Base-by-base conservation (phyloP, 345 rosid genomes). In the Populus ilicifolia region DNA sequence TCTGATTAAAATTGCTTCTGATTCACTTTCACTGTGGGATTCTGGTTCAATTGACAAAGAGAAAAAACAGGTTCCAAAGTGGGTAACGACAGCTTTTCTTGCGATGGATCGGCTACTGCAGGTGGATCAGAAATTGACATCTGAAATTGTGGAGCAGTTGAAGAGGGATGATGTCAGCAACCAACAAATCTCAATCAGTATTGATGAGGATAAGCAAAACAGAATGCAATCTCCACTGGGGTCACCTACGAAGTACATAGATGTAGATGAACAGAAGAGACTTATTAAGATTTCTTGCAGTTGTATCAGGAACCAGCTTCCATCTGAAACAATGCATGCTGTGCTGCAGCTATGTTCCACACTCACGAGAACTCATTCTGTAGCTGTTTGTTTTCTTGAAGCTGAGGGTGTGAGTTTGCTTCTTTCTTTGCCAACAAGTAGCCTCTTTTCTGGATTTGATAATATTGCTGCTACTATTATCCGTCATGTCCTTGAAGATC, bases 51-150 rank as follows among this genome's bases (percentile, higher is more conserved):
- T 78, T 69, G 89, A 82, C 25, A 78, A 75, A 74, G 94, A 84
- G 70, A 89, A 87, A 44, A n/a, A 23, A 20, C 86, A 81, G 79
- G 94, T 85, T 85, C 96, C 96, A 38, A 95, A 92, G 87, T 95
- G 99, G 98, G 91, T 93, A 75, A 90, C 98, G 48, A 90, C 97
- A 67, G 94, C 95, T 79, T 95, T 93, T 89, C 96, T 95, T 84
- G 92, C 98, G 68, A 81, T 93, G 73, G 99, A 95, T 88, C 90
- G 92, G 86, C 89, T 95, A 65, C 80, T 95, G 76, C 99, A 93
- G 79, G 94, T 81, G 33, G 97, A 95, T 84, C 90, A 86, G 75
- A 95, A 95, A 77, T 74, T 93, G 83, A 93, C 87, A 81, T 70
- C 91, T 35, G 96, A 93, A 78, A 86, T 90, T 75, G 76, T 94